phyloP scores from a whole-genome alignment of 73 alveolate species.

The Stentor roeselii region DNA sequence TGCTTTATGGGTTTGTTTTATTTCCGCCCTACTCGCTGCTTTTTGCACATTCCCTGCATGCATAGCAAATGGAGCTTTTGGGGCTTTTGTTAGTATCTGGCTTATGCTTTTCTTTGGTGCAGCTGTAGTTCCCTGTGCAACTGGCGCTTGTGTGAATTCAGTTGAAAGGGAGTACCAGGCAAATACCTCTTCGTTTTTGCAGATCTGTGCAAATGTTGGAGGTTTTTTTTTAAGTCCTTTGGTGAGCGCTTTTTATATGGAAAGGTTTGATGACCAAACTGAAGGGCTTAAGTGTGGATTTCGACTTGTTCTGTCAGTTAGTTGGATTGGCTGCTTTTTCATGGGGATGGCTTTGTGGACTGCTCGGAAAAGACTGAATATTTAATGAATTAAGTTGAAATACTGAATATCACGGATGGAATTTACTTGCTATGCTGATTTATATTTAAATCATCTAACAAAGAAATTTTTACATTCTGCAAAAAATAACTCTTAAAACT shows the following conservation, averaged over 20 bases:
- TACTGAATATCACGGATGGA: no score
- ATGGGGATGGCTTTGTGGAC: background rate
- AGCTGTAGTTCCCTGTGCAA: conserved; percentile 81
- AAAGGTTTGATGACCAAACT: background rate
- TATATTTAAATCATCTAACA: no score
- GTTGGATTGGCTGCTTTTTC: background rate
- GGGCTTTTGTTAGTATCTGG: conserved; percentile 75
- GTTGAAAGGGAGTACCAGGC: conserved; percentile 37
- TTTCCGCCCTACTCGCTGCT: conserved; percentile 76
- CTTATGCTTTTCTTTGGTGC: conserved; percentile 89
- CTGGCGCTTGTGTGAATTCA: conserved; percentile 84
- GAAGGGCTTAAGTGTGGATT: background rate
- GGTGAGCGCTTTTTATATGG: background rate
- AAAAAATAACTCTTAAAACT: no score
- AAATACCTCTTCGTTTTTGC: background rate
- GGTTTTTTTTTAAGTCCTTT: background rate
- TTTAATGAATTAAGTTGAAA: no score
- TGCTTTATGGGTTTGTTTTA: conserved; percentile 73
- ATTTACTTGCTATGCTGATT: no score
- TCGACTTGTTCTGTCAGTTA: background rate
- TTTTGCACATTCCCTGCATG: conserved; percentile 80
- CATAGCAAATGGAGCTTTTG: conserved; percentile 53
- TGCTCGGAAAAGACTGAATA: background rate
- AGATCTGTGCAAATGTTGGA: background rate
- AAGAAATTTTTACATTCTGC: no score